Conservation (phyloP, 192 early-diverging fungal genomes). For the Mortierella alpina region DNA sequence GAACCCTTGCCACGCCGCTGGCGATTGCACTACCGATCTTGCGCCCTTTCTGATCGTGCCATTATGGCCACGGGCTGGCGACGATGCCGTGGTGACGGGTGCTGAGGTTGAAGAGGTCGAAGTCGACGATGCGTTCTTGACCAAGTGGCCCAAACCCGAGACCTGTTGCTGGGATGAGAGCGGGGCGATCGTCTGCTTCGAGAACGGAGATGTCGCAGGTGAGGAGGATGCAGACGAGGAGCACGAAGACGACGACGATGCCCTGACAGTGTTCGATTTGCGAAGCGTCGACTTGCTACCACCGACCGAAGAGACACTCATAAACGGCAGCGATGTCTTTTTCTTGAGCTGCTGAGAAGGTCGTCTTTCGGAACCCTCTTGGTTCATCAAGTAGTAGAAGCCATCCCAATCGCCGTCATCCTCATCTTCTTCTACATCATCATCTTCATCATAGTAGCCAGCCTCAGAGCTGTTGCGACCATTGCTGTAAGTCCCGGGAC, state of each 20-base stretch:
- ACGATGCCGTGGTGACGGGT: neutral
- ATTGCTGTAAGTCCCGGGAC: neutral
- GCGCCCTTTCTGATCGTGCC: neutral
- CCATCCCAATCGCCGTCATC: constrained; percentile 45
- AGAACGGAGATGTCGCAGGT: neutral
- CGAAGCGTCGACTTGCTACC: constrained; percentile 9
- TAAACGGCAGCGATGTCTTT: neutral
- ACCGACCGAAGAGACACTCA: neutral
- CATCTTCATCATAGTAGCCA: neutral
- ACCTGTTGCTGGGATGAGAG: neutral
- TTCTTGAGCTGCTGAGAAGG: neutral
- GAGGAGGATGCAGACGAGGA: neutral
- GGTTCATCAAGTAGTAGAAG: constrained; percentile 47
- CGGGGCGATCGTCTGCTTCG: constrained; percentile 10
- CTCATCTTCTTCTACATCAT: constrained; percentile 7
- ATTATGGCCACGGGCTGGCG: neutral
- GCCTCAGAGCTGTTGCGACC: neutral
- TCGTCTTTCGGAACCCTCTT: constrained; percentile 10
- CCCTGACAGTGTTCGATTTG: constrained; percentile 10
- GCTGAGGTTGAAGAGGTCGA: neutral
- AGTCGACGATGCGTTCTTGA: constrained; percentile 10
- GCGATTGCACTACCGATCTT: neutral
- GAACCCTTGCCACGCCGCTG: constrained; percentile 47
- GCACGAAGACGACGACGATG: neutral
- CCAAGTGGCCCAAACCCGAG: constrained; percentile 3